phyloP scores from a whole-genome alignment of 148 eudicot genomes.

The Agrostemma githago region DNA sequence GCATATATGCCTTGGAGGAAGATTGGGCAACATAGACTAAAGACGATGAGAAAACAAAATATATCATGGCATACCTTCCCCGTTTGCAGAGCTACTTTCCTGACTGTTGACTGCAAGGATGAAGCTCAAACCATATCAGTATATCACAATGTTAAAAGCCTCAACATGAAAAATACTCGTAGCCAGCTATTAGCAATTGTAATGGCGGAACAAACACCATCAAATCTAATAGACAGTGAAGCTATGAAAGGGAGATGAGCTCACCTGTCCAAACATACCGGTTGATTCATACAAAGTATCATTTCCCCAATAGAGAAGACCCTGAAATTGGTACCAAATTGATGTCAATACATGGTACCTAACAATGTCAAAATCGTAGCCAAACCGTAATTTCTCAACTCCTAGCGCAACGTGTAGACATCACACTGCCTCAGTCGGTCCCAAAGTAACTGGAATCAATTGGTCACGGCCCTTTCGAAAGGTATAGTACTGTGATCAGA shows the following conservation, averaged over 20 bases:
- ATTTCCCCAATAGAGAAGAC: constrained; percentile 78
- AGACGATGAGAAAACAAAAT: not conserved
- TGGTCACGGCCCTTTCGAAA: not conserved
- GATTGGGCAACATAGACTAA: not conserved
- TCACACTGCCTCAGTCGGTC: not conserved
- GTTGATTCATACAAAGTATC: constrained; percentile 85
- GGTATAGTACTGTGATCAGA: not conserved
- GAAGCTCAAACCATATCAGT: constrained; percentile 18
- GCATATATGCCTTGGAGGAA: not conserved
- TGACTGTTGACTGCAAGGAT: constrained; percentile 81
- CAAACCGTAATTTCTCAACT: too few species aligned
- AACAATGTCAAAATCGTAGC: too few species aligned
- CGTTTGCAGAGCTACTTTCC: constrained; percentile 67
- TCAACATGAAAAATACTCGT: not conserved
- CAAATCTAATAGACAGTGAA: not conserved
- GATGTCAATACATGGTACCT: not conserved
- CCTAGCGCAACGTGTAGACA: not conserved
- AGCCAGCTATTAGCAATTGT: not conserved
- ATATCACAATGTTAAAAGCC: not conserved
- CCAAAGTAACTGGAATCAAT: not conserved
- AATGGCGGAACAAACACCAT: not conserved
- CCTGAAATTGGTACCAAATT: constrained; percentile 44
- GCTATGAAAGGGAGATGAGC: constrained; percentile 8
- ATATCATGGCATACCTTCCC: constrained; percentile 61
- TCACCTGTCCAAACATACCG: constrained; percentile 67